Evolutionary conservation across 169 alveolate species (phyloP).

Genomic region (Babesia divergens): DNA sequence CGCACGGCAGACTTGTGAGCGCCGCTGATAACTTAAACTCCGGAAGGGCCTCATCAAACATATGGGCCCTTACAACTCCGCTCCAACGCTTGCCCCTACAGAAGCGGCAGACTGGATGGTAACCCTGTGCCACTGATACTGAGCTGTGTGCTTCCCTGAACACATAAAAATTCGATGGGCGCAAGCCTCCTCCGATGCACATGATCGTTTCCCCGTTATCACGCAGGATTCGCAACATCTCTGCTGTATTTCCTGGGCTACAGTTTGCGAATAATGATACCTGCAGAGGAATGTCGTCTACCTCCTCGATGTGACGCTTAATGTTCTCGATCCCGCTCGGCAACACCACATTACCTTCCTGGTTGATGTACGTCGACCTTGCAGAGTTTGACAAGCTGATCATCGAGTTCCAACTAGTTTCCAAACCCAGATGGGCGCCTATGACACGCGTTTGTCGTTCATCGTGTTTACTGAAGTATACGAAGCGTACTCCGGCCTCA

Average conservation of each 20-base stretch:
- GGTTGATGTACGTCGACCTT: conserved; percentile 46
- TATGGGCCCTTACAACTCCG: conserved; percentile 53
- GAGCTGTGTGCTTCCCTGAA: conserved; percentile 53
- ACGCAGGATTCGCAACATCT: conserved; percentile 52
- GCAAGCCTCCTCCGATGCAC: conserved; percentile 64
- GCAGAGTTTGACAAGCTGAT: conserved; percentile 65
- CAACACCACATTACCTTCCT: conserved; percentile 62
- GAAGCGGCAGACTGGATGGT: conserved; percentile 65
- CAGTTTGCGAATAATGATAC: conserved; percentile 51
- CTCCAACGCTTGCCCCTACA: conserved; percentile 66
- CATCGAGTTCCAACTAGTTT: conserved; percentile 80
- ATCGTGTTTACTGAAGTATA: conserved; percentile 70
- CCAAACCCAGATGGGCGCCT: conserved; percentile 76
- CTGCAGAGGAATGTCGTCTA: conserved; percentile 64
- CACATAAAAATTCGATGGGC: conserved; percentile 45
- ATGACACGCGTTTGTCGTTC: conserved; percentile 68
- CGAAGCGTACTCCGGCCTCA: conserved; percentile 76
- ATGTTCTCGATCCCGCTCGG: conserved; percentile 67
- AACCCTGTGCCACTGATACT: conserved; percentile 56
- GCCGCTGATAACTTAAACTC: conserved; percentile 58
- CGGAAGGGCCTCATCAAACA: conserved; percentile 49
- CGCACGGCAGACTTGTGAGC: conserved; percentile 58
- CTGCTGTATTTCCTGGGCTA: conserved; percentile 36
- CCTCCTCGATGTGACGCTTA: conserved; percentile 55
- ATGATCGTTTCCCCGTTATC: conserved; percentile 60